Evolutionary conservation across 306 rosid species (phyloP), one percentile per base, ranked within the genome.

Genomic region (Cyclanthera cordifolia): DNA sequence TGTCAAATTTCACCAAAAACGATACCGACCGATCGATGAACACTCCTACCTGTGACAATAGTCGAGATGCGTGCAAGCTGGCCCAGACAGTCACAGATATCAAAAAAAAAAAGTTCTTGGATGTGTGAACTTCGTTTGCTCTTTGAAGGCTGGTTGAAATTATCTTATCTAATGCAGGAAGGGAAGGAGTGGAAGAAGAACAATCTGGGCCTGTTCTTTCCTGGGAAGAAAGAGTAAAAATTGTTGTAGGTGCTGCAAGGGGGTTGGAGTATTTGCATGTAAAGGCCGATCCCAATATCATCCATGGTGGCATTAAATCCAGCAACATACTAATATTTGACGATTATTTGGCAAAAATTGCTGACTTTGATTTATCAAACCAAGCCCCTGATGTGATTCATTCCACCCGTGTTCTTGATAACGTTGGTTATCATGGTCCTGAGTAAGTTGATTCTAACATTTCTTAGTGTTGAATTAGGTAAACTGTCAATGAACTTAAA

Each of bases 311-410:
- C 83, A 88, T 90, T 78, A 90, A 90, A 78, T 90, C 95, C 23
- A 90, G 97, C 85, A 88, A 90, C 77, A 90, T 88, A 51, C 79
- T 90, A 45, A 83, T 90, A 57, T 90, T 90, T 73, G 97, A 90
- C 66, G 95, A 90, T 50, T 85, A 90, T 72, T 78, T 90, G 30
- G 95, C 95, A 64, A 90, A 90, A 75, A 88, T 90, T 79, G 93
- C 95, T 2, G 97, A 90, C 78, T 90, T 90, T 78, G 97, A 90
- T 84, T 81, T 90, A 81, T 90, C 95, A 76, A 90, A 90, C 68
- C n/a, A n/a, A n/a, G n/a, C n/a, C n/a, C 95, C 97, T 53, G 97
- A 90, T 83, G 88, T 86, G 92, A 95, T 90, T 74, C 95, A 88
- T 69, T 90, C 97, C 17, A 88, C 97, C 32, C 97, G 95, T 74